Evolutionary conservation across 2,329 filamentous ascomycete genomes (phyloP), one percentile per base, ranked within the genome.

Genomic region (Aspergillus pseudoglaucus): DNA sequence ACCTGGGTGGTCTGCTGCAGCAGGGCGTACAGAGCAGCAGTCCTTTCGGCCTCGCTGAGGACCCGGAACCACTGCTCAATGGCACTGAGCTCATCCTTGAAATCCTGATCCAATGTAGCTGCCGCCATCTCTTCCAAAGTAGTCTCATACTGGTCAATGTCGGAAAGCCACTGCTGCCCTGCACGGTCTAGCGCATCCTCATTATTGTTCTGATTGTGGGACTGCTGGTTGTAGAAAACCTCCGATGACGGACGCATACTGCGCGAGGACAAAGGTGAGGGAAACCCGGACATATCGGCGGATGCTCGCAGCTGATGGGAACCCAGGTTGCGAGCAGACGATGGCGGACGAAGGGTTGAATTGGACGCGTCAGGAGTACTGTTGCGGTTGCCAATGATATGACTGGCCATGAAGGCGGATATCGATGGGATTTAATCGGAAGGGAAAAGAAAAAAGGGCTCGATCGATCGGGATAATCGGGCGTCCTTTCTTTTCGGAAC

Each of bases 21-120:
- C 59, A 98, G 77, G 52, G 93, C 91, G 68, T 98, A 98, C 49
- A 97, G 75, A 43, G 93, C 93, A 53, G 93, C 93, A 17, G 93
- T 98, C 53, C 93, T 82, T 73, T 98, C 93, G 23, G 93, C 90
- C 73, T 97, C 93, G 64, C 91, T 97, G 55, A 98, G 76, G 46
- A 98, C 93, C 53, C 90, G 86, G 71, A 98, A 98, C 93, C 93
- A 98, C 76, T 98, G 93, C 74, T 98, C 93, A 64, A 98, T 98
- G 58, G 93, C 93, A 66, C 90, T 96, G 52, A 98, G 81, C 71
- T 98, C 93, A 71, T 97, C 93, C 75, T 98, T 98, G 78, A 98
- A 98, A 66, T 98, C 93, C 75, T 98, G 93, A 66, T 98, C 93
- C 47, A 97, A 77, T n/a, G 93, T 97, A 23, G 93, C 93, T 27